phyloP scores from a whole-genome alignment of 768 basidiomycete species.

The Filobasidium floriforme region DNA sequence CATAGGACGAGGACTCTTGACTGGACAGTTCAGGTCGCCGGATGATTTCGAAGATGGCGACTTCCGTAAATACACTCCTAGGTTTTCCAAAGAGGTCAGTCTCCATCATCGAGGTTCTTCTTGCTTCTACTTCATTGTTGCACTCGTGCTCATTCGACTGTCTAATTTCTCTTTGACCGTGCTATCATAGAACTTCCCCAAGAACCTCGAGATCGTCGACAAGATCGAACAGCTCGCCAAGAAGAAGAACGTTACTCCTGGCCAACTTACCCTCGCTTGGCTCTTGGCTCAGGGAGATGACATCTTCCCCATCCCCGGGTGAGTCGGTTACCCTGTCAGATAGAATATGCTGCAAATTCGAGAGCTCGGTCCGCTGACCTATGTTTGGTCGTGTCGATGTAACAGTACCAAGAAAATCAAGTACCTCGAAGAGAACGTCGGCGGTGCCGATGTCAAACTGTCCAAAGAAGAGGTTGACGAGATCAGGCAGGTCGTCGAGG shows the following conservation, averaged over 20 bases:
- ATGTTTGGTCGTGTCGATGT: conserved; percentile 16
- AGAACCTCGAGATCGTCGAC: conserved; percentile 45
- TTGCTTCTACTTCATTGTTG: background rate
- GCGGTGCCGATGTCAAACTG: conserved; percentile 31
- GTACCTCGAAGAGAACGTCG: conserved; percentile 39
- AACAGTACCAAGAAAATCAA: conserved; percentile 28
- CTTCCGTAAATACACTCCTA: conserved; percentile 34
- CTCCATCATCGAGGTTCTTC: background rate
- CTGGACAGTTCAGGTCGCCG: conserved; percentile 23
- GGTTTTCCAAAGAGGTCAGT: conserved; percentile 38
- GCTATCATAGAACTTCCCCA: conserved; percentile 36
- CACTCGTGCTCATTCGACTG: background rate
- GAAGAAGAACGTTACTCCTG: conserved; percentile 40
- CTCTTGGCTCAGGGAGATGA: conserved; percentile 39
- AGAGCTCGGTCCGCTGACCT: background rate
- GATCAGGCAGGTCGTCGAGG: conserved; percentile 39
- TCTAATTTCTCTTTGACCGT: background rate
- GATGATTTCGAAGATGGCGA: conserved; percentile 40
- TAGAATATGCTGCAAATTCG: background rate
- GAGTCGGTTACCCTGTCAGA: no score
- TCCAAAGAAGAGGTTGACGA: conserved; percentile 33
- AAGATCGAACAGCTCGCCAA: conserved; percentile 41
- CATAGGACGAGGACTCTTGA: conserved; percentile 20
- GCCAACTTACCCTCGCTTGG: conserved; percentile 47
- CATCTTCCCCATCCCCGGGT: conserved; percentile 34